Conservation (phyloP, 1,139 yeast species). For the Pichia sp. region DNA sequence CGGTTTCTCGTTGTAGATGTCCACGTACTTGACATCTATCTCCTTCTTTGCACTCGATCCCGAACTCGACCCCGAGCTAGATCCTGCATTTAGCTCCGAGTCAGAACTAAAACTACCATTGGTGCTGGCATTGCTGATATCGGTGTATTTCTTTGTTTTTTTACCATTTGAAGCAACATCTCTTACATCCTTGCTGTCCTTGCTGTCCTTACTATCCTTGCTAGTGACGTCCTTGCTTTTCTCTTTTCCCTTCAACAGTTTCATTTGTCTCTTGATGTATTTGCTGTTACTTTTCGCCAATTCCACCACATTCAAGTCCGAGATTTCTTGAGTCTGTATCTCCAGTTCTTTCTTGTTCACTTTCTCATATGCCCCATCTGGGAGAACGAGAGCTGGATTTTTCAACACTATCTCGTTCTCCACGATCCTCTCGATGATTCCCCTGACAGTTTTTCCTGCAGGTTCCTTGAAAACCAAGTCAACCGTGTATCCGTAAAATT, state of each 20-base stretch:
- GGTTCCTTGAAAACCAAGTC: slow-evolving; percentile 41
- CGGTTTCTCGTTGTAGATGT: slow-evolving; percentile 9
- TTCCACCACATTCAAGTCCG: slow-evolving; percentile 48
- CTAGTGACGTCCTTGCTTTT: slow-evolving; percentile 18
- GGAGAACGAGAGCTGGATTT: slow-evolving; percentile 8
- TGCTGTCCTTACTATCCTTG: not conserved
- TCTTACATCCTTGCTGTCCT: not conserved
- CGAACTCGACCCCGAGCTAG: not conserved
- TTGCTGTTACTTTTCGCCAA: slow-evolving; percentile 39
- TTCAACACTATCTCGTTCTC: slow-evolving; percentile 37
- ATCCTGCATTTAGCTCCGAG: not conserved
- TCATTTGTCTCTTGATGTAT: slow-evolving; percentile 10
- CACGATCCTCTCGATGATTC: slow-evolving; percentile 44
- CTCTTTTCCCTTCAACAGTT: slow-evolving; percentile 3
- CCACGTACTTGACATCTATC: slow-evolving; percentile 13
- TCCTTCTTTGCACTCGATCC: not conserved
- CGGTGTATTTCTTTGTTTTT: not conserved
- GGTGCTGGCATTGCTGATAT: not conserved
- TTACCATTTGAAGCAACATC: not conserved
- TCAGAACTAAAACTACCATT: not conserved
- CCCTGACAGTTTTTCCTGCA: slow-evolving; percentile 42
- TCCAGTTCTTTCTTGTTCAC: slow-evolving; percentile 21
- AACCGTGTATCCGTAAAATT: slow-evolving; percentile 54
- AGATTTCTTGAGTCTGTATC: slow-evolving; percentile 37
- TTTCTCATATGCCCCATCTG: slow-evolving; percentile 12